Percentiles rank a stretch among this genome's conserved stretches.
These are phyloP conservation scores for Cercophora sp. DNA, from an alignment of 495 filamentous ascomycete species.

Conservation along the genomic window DNA sequence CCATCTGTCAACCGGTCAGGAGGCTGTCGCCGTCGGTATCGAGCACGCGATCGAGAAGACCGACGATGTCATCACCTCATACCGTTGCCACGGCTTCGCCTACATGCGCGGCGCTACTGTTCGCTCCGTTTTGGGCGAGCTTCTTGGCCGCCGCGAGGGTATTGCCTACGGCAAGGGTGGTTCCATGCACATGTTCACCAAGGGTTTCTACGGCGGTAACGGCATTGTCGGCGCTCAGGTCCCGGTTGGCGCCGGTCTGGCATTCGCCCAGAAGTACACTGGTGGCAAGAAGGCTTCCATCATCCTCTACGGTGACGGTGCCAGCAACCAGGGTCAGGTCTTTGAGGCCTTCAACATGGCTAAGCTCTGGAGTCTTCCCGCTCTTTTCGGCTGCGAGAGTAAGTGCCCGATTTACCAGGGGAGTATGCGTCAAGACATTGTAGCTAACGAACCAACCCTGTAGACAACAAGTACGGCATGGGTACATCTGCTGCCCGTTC, in stretches of 20 bases:
- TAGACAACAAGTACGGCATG: conserved; percentile 99
- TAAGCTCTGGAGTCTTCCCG: conserved; percentile 94
- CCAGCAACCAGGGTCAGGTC: conserved; percentile 97
- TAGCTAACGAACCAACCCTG: not conserved
- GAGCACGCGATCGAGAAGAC: conserved; percentile 88
- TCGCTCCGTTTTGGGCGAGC: conserved; percentile 91
- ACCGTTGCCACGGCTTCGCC: conserved; percentile 97
- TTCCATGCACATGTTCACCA: conserved; percentile 99
- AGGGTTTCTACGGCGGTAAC: conserved; percentile 97
- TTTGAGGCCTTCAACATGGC: conserved; percentile 99
- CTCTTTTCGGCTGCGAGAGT: conserved; percentile 98
- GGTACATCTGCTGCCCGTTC: conserved; percentile 93
- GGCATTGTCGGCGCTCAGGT: conserved; percentile 99
- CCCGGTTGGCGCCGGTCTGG: conserved; percentile 92
- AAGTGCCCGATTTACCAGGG: too few species aligned
- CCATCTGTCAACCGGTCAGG: conserved; percentile 95
- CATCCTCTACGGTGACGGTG: conserved; percentile 90
- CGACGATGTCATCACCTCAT: conserved; percentile 95
- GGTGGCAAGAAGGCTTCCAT: conserved; percentile 78
- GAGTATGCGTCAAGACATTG: not conserved
- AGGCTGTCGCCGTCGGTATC: conserved; percentile 94
- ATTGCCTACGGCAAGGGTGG: conserved; percentile 98
- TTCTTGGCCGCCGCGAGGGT: conserved; percentile 89
- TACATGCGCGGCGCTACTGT: conserved; percentile 92
- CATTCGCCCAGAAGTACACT: conserved; percentile 94